Percentiles rank a stretch among this genome's conserved stretches.
phyloP scores from a whole-genome alignment of 257 asterid species.

The Solanum acaule region DNA sequence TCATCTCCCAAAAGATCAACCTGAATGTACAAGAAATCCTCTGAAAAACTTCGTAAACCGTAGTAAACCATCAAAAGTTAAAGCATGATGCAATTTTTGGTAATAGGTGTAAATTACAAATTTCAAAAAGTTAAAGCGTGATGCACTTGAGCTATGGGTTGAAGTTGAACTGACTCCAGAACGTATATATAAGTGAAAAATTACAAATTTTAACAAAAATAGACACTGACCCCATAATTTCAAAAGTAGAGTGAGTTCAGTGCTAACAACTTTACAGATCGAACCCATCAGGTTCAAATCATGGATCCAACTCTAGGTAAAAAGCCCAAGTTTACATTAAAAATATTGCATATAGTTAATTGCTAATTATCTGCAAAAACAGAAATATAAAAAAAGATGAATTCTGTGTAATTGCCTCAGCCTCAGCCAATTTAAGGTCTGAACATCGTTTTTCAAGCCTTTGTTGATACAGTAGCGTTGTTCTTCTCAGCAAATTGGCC shows the following conservation, averaged over 20 bases:
- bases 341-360: background rate
- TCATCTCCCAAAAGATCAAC: slow-evolving; percentile 96
- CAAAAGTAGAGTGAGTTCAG: background rate
- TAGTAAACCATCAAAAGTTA: background rate
- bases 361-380: background rate
- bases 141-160: background rate
- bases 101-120: background rate
- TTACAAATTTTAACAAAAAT: background rate
- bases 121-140: background rate
- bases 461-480: slow-evolving; percentile 38
- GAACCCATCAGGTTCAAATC: background rate
- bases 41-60: background rate
- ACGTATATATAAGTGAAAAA: background rate
- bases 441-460: slow-evolving; percentile 42
- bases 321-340: background rate
- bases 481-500: slow-evolving; percentile 38
- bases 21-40: slow-evolving; percentile 27
- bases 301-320: background rate
- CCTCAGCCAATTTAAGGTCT: slow-evolving; percentile 78
- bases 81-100: background rate
- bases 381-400: background rate
- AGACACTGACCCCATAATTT: background rate
- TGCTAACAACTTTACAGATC: background rate
- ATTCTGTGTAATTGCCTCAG: slow-evolving; percentile 48
- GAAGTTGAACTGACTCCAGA: background rate